Conservation (phyloP, 345 rosid species). For the Litchi chinensis region DNA sequence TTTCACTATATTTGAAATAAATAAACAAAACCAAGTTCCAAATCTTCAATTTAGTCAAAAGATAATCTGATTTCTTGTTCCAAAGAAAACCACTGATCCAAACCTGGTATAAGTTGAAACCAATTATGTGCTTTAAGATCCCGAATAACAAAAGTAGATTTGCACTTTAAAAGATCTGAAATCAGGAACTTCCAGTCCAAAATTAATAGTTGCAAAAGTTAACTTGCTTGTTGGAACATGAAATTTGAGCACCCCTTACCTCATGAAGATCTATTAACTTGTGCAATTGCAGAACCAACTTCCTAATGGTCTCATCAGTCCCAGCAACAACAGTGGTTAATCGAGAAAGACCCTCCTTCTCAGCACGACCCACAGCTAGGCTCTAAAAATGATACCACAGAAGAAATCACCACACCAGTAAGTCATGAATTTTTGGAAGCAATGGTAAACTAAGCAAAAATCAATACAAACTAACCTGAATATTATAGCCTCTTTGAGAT, state of each 20-base stretch:
- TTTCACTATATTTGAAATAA: neutral
- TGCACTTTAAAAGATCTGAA: neutral
- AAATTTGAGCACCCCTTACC: constrained; percentile 36
- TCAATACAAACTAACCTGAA: constrained; percentile 56
- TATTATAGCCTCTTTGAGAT: constrained; percentile 84
- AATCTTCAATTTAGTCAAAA: neutral
- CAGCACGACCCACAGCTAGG: constrained; percentile 73
- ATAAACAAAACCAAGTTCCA: neutral
- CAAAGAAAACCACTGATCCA: neutral
- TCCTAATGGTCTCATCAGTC: constrained; percentile 66
- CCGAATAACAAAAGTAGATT: neutral
- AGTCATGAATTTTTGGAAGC: neutral
- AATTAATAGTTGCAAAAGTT: no score
- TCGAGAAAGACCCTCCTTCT: constrained; percentile 68
- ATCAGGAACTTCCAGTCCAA: neutral
- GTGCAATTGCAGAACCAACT: constrained; percentile 68
- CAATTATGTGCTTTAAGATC: neutral
- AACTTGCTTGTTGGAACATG: neutral
- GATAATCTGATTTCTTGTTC: neutral
- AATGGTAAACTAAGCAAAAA: constrained; percentile 6
- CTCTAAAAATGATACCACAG: constrained; percentile 40
- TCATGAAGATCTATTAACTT: constrained; percentile 70
- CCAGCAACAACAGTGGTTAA: constrained; percentile 79
- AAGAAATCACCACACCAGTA: constrained; percentile 10
- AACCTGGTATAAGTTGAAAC: neutral